Percentiles rank a stretch among this genome's conserved stretches.
Conservation (phyloP, 345 rosid species). For the Litchi chinensis region DNA sequence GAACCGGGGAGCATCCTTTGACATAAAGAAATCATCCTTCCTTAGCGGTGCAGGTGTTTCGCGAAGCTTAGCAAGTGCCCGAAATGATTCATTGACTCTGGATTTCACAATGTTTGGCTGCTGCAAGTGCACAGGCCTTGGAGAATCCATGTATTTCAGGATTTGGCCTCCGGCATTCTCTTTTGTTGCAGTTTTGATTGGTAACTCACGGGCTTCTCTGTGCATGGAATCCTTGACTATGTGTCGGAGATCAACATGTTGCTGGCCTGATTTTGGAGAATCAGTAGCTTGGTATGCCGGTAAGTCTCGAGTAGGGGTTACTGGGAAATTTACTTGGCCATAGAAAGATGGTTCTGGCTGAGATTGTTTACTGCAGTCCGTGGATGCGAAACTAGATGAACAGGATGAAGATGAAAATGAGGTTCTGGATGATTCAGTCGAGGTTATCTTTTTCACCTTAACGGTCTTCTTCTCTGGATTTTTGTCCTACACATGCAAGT, state of each 20-base stretch:
- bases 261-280: constrained; percentile 34
- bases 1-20: constrained; percentile 71
- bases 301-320: constrained; percentile 25
- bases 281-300: constrained; percentile 38
- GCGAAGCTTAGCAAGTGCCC: constrained; percentile 38
- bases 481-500: constrained; percentile 58
- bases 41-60: constrained; percentile 27
- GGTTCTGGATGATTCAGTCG: constrained; percentile 70
- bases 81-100: constrained; percentile 49
- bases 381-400: constrained; percentile 74
- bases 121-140: constrained; percentile 53
- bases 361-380: constrained; percentile 54
- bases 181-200: constrained; percentile 39
- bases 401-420: constrained; percentile 76
- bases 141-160: constrained; percentile 66
- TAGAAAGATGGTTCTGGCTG: constrained; percentile 46
- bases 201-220: constrained; percentile 57
- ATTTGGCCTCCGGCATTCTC: constrained; percentile 37
- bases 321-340: constrained; percentile 33
- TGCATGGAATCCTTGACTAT: constrained; percentile 61
- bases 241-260: constrained; percentile 51
- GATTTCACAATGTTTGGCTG: constrained; percentile 48
- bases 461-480: constrained; percentile 39
- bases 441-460: constrained; percentile 57
- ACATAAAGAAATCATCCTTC: constrained; percentile 34